phyloP scores from a whole-genome alignment of 441 rosid species.

The Brassica balearica region DNA sequence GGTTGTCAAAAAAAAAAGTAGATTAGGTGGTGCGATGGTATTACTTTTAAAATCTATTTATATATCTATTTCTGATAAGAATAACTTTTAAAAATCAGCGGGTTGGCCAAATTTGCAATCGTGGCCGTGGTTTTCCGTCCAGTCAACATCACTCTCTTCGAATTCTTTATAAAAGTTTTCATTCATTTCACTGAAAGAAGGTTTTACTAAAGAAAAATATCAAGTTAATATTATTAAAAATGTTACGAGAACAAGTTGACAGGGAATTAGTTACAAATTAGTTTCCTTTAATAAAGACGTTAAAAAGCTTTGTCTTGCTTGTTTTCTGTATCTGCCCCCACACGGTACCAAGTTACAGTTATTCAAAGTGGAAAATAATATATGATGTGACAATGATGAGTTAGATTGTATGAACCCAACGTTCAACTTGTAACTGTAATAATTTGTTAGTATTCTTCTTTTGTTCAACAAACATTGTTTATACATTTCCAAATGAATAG shows the following conservation, averaged over 20 bases:
- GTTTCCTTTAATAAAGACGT: conserved; percentile 12
- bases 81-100: neutral
- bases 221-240: conserved; percentile 18
- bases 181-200: neutral
- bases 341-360: conserved; percentile 38
- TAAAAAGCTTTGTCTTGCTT: conserved; percentile 16
- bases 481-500: conserved; percentile 15
- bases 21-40: neutral
- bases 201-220: neutral
- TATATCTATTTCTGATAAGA: neutral
- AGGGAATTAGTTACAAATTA: neutral
- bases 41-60: neutral
- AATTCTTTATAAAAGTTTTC: neutral
- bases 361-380: conserved; percentile 8
- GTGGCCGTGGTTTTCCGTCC: conserved; percentile 23
- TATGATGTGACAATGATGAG: conserved; percentile 36
- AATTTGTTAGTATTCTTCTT: neutral
- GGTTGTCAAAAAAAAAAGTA: no score
- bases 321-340: conserved; percentile 37
- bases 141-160: conserved; percentile 35
- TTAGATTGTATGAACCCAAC: conserved; percentile 25
- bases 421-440: conserved; percentile 36
- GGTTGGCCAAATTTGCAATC: conserved; percentile 1
- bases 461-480: neutral
- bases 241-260: conserved; percentile 30